Conservation (phyloP, 1,284 basidiomycete genomes). For the Phellopilus nigrolimitatus region DNA sequence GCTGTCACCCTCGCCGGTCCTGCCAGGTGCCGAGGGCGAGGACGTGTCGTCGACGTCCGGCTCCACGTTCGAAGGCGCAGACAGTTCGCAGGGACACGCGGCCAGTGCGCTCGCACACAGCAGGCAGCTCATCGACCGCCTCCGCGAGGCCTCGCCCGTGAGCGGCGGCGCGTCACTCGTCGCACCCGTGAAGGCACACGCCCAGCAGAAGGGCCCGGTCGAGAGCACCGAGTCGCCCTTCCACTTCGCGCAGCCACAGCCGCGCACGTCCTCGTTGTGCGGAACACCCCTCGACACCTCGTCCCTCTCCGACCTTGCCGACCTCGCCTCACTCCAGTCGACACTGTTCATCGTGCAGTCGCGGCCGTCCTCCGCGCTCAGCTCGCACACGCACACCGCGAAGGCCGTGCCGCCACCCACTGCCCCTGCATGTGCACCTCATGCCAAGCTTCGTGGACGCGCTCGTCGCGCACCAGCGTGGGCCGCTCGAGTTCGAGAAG, state of each 20-base stretch:
- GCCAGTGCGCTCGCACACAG: too few relatives aligned
- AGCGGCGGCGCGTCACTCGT: neutral
- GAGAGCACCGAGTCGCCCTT: too few relatives aligned
- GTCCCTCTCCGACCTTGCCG: constrained; percentile 10
- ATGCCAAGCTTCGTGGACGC: neutral
- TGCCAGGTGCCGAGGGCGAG: constrained; percentile 10
- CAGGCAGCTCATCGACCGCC: too few relatives aligned
- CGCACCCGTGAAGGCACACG: neutral
- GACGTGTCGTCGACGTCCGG: too few relatives aligned
- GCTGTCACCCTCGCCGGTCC: constrained; percentile 3
- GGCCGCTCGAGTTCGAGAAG: constrained; percentile 12
- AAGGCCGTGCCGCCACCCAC: neutral
- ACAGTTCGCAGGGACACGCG: too few relatives aligned
- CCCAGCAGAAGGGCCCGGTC: neutral
- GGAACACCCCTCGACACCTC: neutral
- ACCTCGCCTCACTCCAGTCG: constrained; percentile 6
- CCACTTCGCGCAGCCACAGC: too few relatives aligned
- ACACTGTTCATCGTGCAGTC: constrained; percentile 5
- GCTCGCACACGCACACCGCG: neutral
- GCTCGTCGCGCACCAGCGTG: neutral
- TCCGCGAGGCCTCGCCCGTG: too few relatives aligned
- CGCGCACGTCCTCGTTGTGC: constrained; percentile 6
- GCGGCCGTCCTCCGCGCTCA: constrained; percentile 11
- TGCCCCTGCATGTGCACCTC: neutral
- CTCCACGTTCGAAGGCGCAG: too few relatives aligned